Evolutionary conservation across 305 asterid genomes (phyloP).

Genomic region (Rubia peregrina): DNA sequence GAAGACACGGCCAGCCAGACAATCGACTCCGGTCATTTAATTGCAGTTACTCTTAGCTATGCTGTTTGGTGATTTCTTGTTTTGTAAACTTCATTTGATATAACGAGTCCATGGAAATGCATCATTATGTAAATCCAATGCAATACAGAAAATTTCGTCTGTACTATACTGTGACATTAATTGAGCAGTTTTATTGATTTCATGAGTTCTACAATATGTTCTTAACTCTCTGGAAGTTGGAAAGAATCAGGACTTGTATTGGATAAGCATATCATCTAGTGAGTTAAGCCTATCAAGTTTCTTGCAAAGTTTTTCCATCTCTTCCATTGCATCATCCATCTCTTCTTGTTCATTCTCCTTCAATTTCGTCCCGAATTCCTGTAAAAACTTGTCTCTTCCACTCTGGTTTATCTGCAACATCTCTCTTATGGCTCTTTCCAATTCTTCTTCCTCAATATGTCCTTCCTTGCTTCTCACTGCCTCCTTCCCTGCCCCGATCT

Average conservation of each 20-base stretch:
- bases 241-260: background rate
- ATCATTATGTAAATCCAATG: background rate
- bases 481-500: constrained; percentile 42
- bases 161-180: background rate
- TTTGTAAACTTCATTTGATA: background rate
- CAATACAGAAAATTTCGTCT: background rate
- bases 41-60: background rate
- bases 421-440: constrained; percentile 34
- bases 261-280: constrained; percentile 2
- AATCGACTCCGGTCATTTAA: background rate
- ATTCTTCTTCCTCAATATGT: constrained; percentile 28
- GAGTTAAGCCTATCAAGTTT: constrained; percentile 18
- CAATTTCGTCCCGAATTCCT: constrained; percentile 27
- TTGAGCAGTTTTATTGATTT: background rate
- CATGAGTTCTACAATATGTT: background rate
- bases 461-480: constrained; percentile 34
- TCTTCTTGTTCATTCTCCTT: constrained; percentile 31
- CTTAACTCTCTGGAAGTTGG: background rate
- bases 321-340: constrained; percentile 35
- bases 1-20: background rate
- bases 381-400: constrained; percentile 34
- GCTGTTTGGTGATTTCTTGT: background rate
- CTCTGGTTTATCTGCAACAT: constrained; percentile 28
- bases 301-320: constrained; percentile 29
- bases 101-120: background rate